phyloP scores from a whole-genome alignment of 2,329 filamentous ascomycete species.

The Fusarium penzigii region DNA sequence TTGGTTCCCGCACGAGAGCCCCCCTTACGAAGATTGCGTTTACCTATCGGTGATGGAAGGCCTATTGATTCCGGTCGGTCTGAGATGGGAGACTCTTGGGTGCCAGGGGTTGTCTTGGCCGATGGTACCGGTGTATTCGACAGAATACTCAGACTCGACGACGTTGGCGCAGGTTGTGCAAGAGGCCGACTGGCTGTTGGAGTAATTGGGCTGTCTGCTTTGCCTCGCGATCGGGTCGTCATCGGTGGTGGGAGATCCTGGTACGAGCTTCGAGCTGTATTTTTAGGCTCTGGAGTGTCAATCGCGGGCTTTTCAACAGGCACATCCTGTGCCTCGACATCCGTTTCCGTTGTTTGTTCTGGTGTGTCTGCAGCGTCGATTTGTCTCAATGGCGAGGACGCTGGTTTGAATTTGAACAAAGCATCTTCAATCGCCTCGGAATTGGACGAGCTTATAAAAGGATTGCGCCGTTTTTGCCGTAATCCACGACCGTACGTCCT shows the following conservation, averaged over 20 bases:
- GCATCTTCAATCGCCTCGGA: constrained; percentile 23
- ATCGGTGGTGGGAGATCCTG: constrained; percentile 25
- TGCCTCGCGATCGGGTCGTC: constrained; percentile 27
- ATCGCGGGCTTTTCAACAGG: neutral
- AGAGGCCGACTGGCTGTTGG: constrained; percentile 19
- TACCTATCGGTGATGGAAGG: constrained; percentile 25
- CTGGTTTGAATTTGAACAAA: constrained; percentile 9
- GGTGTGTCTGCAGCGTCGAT: constrained; percentile 8
- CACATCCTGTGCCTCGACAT: neutral
- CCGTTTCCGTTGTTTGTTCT: constrained; percentile 8
- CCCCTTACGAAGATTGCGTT: constrained; percentile 19
- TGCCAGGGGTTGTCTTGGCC: constrained; percentile 38
- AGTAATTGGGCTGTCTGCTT: constrained; percentile 21
- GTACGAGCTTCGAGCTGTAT: constrained; percentile 10
- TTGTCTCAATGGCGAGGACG: constrained; percentile 15
- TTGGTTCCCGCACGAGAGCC: constrained; percentile 15
- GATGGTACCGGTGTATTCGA: constrained; percentile 42
- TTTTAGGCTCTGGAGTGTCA: constrained; percentile 9
- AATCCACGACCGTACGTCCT: constrained; percentile 25
- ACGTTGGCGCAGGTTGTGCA: constrained; percentile 21
- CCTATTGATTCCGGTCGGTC: constrained; percentile 21
- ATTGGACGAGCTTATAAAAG: constrained; percentile 34
- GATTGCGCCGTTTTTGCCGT: constrained; percentile 23
- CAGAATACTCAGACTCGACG: constrained; percentile 43
- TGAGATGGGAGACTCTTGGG: constrained; percentile 33